Evolutionary conservation across 108 stramenopile species (phyloP).

Genomic region (Craspedostauros australis): DNA sequence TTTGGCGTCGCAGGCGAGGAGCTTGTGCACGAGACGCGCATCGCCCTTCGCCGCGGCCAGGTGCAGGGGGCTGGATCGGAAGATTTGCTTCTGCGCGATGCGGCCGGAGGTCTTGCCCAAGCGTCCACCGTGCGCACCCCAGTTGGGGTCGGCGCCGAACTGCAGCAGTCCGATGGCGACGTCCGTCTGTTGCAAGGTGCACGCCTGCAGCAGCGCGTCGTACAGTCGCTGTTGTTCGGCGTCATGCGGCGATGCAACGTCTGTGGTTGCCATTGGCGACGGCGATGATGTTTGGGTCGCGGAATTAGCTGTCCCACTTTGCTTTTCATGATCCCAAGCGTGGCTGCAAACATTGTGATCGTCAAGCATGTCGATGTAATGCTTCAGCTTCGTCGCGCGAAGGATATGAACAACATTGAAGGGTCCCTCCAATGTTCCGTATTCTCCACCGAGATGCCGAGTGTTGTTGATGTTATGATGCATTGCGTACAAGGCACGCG

Average conservation of each 20-base stretch:
- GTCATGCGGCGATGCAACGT: not conserved
- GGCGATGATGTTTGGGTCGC: not conserved
- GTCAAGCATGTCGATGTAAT: constrained; percentile 68
- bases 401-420: constrained; percentile 58
- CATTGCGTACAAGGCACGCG: constrained; percentile 64
- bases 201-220: constrained; percentile 56
- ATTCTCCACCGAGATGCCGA: constrained; percentile 63
- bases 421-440: constrained; percentile 49
- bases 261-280: not conserved
- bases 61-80: constrained; percentile 68
- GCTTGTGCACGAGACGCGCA: constrained; percentile 28
- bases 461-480: constrained; percentile 54
- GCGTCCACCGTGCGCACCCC: constrained; percentile 27
- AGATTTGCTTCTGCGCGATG: constrained; percentile 20
- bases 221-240: constrained; percentile 23
- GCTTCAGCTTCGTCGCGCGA: constrained; percentile 45
- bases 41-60: constrained; percentile 61
- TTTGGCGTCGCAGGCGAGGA: constrained; percentile 52
- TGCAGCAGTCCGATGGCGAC: constrained; percentile 51
- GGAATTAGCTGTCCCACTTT: too few relatives aligned
- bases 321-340: too few relatives aligned
- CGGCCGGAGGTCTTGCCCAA: constrained; percentile 40
- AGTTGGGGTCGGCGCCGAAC: constrained; percentile 62
- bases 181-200: constrained; percentile 33
- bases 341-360: constrained; percentile 14